Percentiles rank a stretch among this genome's conserved stretches.
These are phyloP conservation scores for Penicillium chermesinum DNA, from an alignment of 495 filamentous ascomycete species.

Conservation along the genomic window DNA sequence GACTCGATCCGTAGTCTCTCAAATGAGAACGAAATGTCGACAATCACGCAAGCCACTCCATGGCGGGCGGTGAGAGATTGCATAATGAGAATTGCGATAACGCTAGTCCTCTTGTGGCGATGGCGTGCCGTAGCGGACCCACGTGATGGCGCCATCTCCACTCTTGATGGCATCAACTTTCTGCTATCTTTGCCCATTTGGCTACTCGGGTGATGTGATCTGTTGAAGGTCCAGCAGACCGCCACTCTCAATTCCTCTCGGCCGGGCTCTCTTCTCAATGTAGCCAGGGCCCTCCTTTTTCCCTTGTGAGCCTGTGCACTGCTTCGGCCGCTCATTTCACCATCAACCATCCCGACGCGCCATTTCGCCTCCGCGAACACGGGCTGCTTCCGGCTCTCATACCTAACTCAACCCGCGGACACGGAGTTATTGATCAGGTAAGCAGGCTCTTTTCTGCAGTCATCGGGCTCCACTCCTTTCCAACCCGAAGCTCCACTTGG, in stretches of 20 bases:
- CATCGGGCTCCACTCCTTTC: background rate
- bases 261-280: no score
- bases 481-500: background rate
- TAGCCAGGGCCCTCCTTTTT: no score
- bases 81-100: conserved; percentile 6
- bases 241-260: conserved; percentile 4
- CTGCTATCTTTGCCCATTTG: background rate
- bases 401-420: background rate
- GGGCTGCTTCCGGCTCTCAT: background rate
- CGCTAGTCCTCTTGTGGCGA: background rate
- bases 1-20: conserved; percentile 1
- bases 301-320: no score
- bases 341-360: background rate
- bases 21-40: conserved; percentile 9
- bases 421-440: conserved; percentile 1
- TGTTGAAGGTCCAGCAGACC: background rate
- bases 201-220: conserved; percentile 9
- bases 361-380: background rate
- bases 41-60: conserved; percentile 13
- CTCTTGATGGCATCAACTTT: conserved; percentile 13
- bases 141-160: conserved; percentile 24
- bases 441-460: background rate
- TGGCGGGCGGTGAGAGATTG: conserved; percentile 12
- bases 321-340: background rate
- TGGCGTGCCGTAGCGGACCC: background rate